These are phyloP conservation scores for Flaveria brownii DNA, from an alignment of 129 eudicot species.

Conservation along the genomic window DNA sequence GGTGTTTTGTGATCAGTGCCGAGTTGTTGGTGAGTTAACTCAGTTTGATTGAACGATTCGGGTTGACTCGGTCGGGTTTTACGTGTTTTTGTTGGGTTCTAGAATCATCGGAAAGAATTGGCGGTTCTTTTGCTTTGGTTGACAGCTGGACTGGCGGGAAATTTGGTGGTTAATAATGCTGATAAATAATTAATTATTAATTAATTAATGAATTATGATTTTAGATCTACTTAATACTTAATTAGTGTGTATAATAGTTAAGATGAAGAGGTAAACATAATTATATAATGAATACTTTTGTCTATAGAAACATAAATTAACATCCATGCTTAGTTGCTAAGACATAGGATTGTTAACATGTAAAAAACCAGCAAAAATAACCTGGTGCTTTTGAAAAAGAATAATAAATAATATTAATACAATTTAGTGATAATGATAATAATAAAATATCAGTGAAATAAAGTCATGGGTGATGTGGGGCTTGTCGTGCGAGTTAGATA, in stretches of 20 bases:
- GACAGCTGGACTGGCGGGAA: conserved; percentile 40
- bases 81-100: conserved; percentile 4
- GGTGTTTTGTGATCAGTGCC: conserved; percentile 95
- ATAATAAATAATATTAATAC: too few relatives aligned
- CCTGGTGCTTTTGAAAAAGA: too few relatives aligned
- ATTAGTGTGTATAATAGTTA: neutral
- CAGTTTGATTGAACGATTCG: conserved; percentile 35
- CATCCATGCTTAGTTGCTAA: too few relatives aligned
- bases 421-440: neutral
- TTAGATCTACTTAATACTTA: neutral
- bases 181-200: conserved; percentile 14
- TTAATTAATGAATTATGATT: neutral
- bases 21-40: conserved; percentile 95
- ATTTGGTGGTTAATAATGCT: conserved; percentile 23
- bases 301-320: neutral
- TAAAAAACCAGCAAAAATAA: too few relatives aligned
- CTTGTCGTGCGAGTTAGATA: conserved; percentile 7
- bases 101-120: conserved; percentile 14
- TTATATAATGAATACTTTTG: neutral
- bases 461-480: conserved; percentile 14
- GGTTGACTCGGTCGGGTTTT: conserved; percentile 16
- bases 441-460: neutral
- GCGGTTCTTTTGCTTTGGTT: neutral
- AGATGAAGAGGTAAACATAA: neutral
- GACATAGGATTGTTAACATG: too few relatives aligned